Evolutionary conservation across 1,284 basidiomycete species (phyloP).

Genomic region (Coriolopsis trogii): DNA sequence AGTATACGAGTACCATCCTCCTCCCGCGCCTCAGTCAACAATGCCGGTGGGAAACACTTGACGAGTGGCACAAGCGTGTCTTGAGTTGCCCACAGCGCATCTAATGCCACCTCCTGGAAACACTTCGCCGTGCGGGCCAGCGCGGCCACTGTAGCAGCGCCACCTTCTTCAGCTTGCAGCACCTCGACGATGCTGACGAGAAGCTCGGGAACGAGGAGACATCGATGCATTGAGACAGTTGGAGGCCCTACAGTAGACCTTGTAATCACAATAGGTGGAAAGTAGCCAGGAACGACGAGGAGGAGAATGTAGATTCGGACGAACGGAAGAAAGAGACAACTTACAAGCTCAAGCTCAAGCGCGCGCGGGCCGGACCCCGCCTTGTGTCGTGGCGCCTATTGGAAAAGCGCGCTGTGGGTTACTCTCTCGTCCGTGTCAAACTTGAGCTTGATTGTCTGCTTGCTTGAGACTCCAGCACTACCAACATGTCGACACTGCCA

Average conservation of each 20-base stretch:
- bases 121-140: constrained; percentile 19
- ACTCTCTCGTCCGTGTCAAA: no score
- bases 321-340: neutral
- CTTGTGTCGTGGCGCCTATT: no score
- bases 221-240: constrained; percentile 9
- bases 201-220: constrained; percentile 19
- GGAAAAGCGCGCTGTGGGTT: no score
- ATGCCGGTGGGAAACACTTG: constrained; percentile 17
- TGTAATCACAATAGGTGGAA: no score
- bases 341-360: neutral
- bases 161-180: neutral
- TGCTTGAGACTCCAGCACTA: no score
- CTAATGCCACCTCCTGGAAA: constrained; percentile 20
- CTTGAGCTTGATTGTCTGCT: no score
- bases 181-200: constrained; percentile 16
- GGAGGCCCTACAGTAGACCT: neutral
- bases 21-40: constrained; percentile 14
- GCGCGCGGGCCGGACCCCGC: no score
- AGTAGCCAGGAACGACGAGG: no score
- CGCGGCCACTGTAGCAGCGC: constrained; percentile 6
- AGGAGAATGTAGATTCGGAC: neutral
- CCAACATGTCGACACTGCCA: no score
- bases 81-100: constrained; percentile 19
- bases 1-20: constrained; percentile 1
- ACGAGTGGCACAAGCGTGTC: constrained; percentile 17